A percentile compares a stretch with the other conserved stretches of the same genome.
Conservation (phyloP, 2,329 filamentous ascomycete genomes). For the Emergomyces pasteurianus region DNA sequence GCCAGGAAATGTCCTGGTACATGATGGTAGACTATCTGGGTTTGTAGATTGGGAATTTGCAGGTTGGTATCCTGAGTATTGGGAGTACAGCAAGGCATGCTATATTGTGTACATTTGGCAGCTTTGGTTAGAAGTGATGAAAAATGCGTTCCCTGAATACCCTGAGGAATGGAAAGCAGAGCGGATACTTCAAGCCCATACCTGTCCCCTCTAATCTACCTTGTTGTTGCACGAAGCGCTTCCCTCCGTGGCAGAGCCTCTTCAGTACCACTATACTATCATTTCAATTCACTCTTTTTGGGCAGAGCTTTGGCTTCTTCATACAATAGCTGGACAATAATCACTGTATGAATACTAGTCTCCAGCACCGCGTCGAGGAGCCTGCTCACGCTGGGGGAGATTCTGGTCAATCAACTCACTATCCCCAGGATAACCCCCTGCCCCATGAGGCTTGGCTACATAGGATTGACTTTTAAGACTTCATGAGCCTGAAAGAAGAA, state of each 20-base stretch:
- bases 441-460: not conserved
- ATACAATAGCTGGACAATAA: too few species aligned
- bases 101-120: slow-evolving; percentile 1
- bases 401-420: not conserved
- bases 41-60: too few species aligned
- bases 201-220: slow-evolving; percentile 2
- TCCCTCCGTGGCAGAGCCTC: too few species aligned
- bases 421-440: not conserved
- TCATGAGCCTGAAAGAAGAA: not conserved
- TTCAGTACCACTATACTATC: too few species aligned
- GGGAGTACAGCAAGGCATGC: not conserved
- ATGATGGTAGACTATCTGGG: too few species aligned
- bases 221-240: not conserved
- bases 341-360: too few species aligned
- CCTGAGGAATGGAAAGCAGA: slow-evolving; percentile 1
- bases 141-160: slow-evolving; percentile 2
- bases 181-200: slow-evolving; percentile 1
- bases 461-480: slow-evolving; percentile 1
- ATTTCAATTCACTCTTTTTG: too few species aligned
- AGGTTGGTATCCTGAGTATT: too few species aligned
- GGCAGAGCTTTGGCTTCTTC: too few species aligned
- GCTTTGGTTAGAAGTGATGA: slow-evolving; percentile 2
- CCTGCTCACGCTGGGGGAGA: too few species aligned
- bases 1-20: too few species aligned
- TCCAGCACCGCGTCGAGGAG: too few species aligned